A percentile compares a stretch with the other conserved stretches of the same genome.
Conservation (phyloP, 768 basidiomycete genomes). For the Podaxis rugospora region DNA sequence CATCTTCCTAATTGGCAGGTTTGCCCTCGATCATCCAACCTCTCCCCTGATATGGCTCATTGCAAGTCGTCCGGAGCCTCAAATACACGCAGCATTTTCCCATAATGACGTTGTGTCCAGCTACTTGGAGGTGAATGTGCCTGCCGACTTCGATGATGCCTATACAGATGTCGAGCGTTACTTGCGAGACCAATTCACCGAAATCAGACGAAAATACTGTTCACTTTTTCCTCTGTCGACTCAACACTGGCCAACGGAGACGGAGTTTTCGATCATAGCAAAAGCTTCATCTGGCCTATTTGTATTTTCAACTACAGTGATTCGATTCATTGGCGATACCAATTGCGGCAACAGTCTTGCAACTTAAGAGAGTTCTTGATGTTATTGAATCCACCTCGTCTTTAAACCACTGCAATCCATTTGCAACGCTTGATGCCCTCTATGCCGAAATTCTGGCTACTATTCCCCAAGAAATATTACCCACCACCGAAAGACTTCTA, state of each 20-base stretch:
- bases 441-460: constrained; percentile 4
- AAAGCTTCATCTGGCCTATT: constrained; percentile 21
- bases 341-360: background rate
- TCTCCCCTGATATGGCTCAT: constrained; percentile 22
- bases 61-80: constrained; percentile 22
- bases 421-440: constrained; percentile 9
- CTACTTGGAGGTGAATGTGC: background rate
- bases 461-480: background rate
- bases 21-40: background rate
- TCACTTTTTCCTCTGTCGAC: background rate
- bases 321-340: constrained; percentile 17
- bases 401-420: background rate
- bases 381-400: background rate
- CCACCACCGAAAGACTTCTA: background rate
- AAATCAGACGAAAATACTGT: constrained; percentile 6
- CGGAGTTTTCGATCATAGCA: constrained; percentile 13
- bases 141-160: constrained; percentile 10
- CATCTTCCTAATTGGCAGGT: constrained; percentile 7
- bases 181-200: constrained; percentile 11
- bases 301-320: constrained; percentile 20
- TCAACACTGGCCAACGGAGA: constrained; percentile 18
- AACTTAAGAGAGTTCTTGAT: constrained; percentile 6
- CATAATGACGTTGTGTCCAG: background rate
- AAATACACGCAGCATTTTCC: constrained; percentile 15
- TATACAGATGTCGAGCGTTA: constrained; percentile 16